Percentiles rank a stretch among this genome's conserved stretches.
Conservation (phyloP, 805 yeast species). For the Candida succiphila region DNA sequence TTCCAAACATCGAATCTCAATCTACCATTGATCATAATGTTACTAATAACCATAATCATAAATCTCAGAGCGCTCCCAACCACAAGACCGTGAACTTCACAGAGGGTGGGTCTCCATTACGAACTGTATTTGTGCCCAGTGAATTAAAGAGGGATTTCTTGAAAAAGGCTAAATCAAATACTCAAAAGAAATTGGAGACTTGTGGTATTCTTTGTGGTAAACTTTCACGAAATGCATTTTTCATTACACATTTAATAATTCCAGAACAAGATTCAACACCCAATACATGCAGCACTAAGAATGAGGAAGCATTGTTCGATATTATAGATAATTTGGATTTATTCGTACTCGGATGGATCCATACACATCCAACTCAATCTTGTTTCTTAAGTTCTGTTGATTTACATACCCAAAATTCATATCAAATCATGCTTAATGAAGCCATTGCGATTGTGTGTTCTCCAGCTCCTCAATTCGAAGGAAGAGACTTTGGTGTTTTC, state of each 20-base stretch:
- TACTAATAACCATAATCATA: too few relatives aligned
- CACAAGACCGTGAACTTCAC: slow-evolving; percentile 34
- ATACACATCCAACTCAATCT: slow-evolving; percentile 67
- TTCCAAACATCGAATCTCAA: not conserved
- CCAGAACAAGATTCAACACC: slow-evolving; percentile 56
- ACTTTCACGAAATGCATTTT: slow-evolving; percentile 50
- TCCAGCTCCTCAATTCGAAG: slow-evolving; percentile 28
- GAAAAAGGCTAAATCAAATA: slow-evolving; percentile 37
- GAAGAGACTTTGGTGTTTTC: slow-evolving; percentile 44
- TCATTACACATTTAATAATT: slow-evolving; percentile 49
- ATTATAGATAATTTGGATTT: slow-evolving; percentile 44
- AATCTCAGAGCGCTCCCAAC: not conserved
- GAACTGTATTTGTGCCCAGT: slow-evolving; percentile 41
- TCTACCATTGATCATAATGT: too few relatives aligned
- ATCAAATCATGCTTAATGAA: slow-evolving; percentile 62
- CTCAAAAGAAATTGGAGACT: slow-evolving; percentile 43
- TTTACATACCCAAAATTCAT: slow-evolving; percentile 57
- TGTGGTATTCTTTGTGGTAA: slow-evolving; percentile 62
- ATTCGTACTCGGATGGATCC: slow-evolving; percentile 67
- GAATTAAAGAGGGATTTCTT: slow-evolving; percentile 33
- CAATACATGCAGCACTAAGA: slow-evolving; percentile 51
- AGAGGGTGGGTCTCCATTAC: slow-evolving; percentile 46
- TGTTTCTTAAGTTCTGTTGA: slow-evolving; percentile 60
- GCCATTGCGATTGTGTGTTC: slow-evolving; percentile 62
- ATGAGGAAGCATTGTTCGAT: slow-evolving; percentile 50